Percentiles rank a stretch among this genome's conserved stretches.
Conservation (phyloP, 129 eudicot species). For the Centaurea solstitialis region DNA sequence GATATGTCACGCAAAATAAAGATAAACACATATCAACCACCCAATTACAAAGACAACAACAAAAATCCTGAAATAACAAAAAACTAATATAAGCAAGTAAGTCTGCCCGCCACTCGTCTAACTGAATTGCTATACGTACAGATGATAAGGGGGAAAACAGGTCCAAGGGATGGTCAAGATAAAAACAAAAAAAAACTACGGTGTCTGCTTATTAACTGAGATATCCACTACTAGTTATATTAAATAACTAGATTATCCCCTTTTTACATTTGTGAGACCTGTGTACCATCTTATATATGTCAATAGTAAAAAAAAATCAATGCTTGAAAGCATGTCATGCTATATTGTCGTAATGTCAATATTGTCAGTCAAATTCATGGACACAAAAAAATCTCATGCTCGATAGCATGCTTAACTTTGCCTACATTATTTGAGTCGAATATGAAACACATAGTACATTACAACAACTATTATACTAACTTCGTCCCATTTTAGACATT, state of each 20-base stretch:
- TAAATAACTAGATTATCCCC: no score
- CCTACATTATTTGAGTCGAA: neutral
- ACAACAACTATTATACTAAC: neutral
- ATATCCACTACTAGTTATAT: no score
- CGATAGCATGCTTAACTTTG: neutral
- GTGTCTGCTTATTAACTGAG: no score
- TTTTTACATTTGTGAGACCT: no score
- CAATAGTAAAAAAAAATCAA: no score
- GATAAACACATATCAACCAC: neutral
- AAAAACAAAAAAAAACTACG: no score
- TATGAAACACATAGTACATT: neutral
- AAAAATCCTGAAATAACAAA: conserved; percentile 9
- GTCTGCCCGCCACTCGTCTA: neutral
- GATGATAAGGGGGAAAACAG: neutral
- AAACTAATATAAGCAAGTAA: neutral
- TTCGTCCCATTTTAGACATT: neutral
- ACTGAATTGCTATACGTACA: neutral
- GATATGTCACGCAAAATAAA: neutral
- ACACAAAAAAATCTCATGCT: neutral
- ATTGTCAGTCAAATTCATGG: neutral
- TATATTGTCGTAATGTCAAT: neutral
- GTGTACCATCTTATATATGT: no score
- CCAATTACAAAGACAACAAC: neutral
- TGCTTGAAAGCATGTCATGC: neutral
- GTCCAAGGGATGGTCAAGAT: no score